Base-by-base conservation (phyloP, 176 grass and related monocot genomes). In the Luzula sylvatica region DNA sequence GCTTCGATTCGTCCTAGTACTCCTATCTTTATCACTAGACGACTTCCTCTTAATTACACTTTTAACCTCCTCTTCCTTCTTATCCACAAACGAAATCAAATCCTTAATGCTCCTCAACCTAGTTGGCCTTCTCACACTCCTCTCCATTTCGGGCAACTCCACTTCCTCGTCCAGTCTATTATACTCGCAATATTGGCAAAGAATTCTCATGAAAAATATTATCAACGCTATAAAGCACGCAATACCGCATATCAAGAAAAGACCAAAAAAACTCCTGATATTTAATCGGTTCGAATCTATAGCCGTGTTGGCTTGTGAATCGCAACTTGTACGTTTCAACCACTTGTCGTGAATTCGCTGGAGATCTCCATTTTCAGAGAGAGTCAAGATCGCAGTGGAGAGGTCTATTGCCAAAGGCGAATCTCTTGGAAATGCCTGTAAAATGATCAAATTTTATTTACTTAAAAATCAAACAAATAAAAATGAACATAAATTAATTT, bases 341-440 rank as follows among this genome's bases (percentile, higher is more conserved):
- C 92, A 96, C 71, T 96, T 96, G 77, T 90, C 85, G 32, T 96
- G 81, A 42, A 96, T 96, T 57, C 85, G 53, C 66, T 96, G 85
- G 54, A 96, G 92, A 74, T 89, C 85, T 5, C 92, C 80, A 58
- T 71, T 86, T 76, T 96, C 85, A 12, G 92, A 96, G 50, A 96
- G 74, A 11, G 78, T 77, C 7, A 96, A 70, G 78, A 96, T 89
- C 8, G 92, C 92, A 54, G 92, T 96, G 8, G 92, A 96, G 8
- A 96, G 51, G 68, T 98, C 85, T 17, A 98, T 76, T 2, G 81
- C 85, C 7, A 98, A 68, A 2, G 78, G 92, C 0, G 77, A 86
- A 72, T 98, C 92, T 5, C 85, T 75, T 61, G 73, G 81, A 77
- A 98, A 98, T 24, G 78, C 89, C 89, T 95, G 66, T 65, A 82